Evolutionary conservation across 192 early-diverging fungal species (phyloP).

Genomic region (Chytriomyces sp.): DNA sequence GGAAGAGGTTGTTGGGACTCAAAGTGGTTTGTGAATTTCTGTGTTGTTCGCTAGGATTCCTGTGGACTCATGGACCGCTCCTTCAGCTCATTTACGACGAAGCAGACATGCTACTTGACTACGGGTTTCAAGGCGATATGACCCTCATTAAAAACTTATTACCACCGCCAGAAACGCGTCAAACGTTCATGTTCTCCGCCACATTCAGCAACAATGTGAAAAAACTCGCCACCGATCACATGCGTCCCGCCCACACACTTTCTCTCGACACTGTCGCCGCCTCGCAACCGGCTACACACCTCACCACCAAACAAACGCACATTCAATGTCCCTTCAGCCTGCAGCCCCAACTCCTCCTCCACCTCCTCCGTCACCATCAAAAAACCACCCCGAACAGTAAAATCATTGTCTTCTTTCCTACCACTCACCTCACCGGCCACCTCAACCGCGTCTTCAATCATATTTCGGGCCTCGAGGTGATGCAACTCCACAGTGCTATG

Average conservation of each 20-base stretch:
- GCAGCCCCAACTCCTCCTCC: conserved; percentile 62
- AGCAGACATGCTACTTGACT: conserved; percentile 89
- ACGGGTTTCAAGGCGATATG: background rate
- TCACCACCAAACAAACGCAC: conserved; percentile 79
- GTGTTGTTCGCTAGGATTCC: background rate
- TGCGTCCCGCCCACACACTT: conserved; percentile 82
- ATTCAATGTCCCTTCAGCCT: conserved; percentile 59
- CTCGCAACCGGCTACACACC: conserved; percentile 41
- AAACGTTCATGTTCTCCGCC: conserved; percentile 93
- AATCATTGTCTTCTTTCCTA: conserved; percentile 91
- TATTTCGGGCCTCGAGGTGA: conserved; percentile 33
- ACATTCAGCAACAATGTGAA: conserved; percentile 83
- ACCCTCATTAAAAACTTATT: conserved; percentile 52
- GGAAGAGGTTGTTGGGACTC: background rate
- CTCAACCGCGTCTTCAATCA: conserved; percentile 63
- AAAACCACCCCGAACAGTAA: conserved; percentile 26
- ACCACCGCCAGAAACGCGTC: conserved; percentile 63
- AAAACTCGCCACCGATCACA: conserved; percentile 82
- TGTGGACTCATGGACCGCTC: conserved; percentile 40
- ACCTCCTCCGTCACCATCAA: conserved; percentile 81
- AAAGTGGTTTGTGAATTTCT: conserved; percentile 10
- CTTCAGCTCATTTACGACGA: conserved; percentile 90
- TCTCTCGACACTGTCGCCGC: conserved; percentile 80
- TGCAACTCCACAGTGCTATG: conserved; percentile 78
- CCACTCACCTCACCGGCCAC: conserved; percentile 68